Conservation (phyloP, 352 stramenopile species). For the Pythium sp. region DNA sequence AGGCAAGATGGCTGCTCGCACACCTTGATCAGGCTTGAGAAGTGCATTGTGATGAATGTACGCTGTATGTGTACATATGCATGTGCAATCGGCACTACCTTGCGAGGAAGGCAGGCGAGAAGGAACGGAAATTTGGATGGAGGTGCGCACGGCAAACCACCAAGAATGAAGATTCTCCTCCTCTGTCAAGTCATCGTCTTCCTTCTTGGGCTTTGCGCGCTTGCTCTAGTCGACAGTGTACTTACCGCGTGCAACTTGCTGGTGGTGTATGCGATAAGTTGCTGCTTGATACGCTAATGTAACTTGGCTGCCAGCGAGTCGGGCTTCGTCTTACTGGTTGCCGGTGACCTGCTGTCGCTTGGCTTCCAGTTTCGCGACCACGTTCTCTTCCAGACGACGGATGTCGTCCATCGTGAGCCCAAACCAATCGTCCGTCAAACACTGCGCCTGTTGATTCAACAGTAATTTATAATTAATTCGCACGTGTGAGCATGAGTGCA, state of each 20-base stretch:
- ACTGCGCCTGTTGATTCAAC: conserved; percentile 51
- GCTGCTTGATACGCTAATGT: not conserved
- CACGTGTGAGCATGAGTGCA: not conserved
- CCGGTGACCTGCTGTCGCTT: conserved; percentile 52
- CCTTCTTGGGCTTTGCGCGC: not conserved
- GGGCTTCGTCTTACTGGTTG: conserved; percentile 27
- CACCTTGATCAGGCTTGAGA: too few relatives aligned
- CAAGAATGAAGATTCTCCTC: not conserved
- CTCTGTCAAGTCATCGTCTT: not conserved
- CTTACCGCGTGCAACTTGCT: not conserved
- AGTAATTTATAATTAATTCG: not conserved
- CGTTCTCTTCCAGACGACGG: conserved; percentile 67
- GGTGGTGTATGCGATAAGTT: not conserved
- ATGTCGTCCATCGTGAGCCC: conserved; percentile 85
- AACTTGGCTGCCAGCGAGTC: not conserved
- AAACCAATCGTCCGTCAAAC: conserved; percentile 79
- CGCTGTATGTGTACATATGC: not conserved
- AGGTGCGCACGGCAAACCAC: not conserved
- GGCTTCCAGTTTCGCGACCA: conserved; percentile 72
- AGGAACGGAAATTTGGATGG: not conserved
- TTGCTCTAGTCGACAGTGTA: conserved; percentile 5
- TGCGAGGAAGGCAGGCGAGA: not conserved
- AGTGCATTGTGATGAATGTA: not conserved
- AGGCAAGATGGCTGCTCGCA: too few relatives aligned
- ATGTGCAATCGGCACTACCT: not conserved